These are phyloP conservation scores for Arxiozyma heterogenica DNA, from an alignment of 1,139 yeast species.

Conservation along the genomic window DNA sequence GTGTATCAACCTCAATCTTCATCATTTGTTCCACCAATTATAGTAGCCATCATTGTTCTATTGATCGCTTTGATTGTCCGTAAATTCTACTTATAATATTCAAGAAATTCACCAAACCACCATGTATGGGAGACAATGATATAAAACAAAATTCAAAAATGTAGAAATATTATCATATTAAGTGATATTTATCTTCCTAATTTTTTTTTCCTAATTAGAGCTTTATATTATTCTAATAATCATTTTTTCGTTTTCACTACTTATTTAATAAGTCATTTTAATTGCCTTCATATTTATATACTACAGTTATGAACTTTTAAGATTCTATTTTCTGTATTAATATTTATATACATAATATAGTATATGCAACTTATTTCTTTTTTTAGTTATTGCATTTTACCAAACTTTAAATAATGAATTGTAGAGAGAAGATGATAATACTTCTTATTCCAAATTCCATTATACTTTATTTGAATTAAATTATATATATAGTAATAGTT, in stretches of 20 bases:
- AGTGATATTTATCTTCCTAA: background rate
- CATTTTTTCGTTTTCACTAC: background rate
- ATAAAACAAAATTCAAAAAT: background rate
- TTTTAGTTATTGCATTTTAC: background rate
- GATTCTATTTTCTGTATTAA: background rate
- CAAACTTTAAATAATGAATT: background rate
- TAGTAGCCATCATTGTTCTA: slow-evolving; percentile 37
- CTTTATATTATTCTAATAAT: background rate
- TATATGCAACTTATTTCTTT: background rate
- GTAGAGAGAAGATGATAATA: background rate
- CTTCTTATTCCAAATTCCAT: background rate
- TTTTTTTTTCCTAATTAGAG: background rate
- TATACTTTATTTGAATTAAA: no score
- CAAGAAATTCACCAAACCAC: background rate
- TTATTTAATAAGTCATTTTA: no score
- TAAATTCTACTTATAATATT: slow-evolving; percentile 45
- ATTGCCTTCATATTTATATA: background rate
- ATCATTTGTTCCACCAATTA: slow-evolving; percentile 39
- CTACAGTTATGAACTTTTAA: background rate
- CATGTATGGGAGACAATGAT: no score
- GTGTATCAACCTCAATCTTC: slow-evolving; percentile 27
- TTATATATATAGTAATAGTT: no score
- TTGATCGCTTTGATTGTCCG: slow-evolving; percentile 51
- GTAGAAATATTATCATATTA: background rate
- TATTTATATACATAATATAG: no score